Evolutionary conservation across 768 basidiomycete genomes (phyloP), one percentile per base, ranked within the genome.

Genomic region (Suillus clintonianus): DNA sequence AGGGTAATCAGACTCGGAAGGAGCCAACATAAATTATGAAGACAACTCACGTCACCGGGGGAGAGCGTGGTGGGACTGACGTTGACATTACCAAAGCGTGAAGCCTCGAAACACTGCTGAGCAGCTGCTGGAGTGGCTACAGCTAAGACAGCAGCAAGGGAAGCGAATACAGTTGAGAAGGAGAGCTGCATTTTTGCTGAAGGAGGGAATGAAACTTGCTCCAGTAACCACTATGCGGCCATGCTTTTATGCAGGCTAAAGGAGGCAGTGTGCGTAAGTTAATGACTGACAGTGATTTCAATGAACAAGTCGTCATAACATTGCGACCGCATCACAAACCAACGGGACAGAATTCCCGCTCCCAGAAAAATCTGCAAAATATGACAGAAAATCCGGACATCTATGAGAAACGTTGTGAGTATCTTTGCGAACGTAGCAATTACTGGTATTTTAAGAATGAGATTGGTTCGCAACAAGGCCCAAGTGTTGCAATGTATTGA

Each of bases 31-130:
- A 30, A 11, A 15, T 19, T 5, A 37, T 15, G 19, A 41, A 41
- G 14, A 45, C 37, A 9, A 60, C 70, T 59, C 39, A 74, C 74
- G 3, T 75, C 70, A 1, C 74, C 74, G 8, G 72, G 50, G 9
- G 71, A 24, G 54, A 74, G 62, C 1, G 56, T 70, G 43, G 66
- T 61, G 19, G 74, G 74, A 53, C 65, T 63, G 45, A 76, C 19
- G 0, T 0, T 60, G 27, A 74, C 24, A 4, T 50, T 37, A 13
- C 74, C 74, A 58, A 60, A 74, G 7, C 32, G 67, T 14, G 68
- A 1, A 24, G 73, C 74, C 47, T 71, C n/a, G 3, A 73, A 0
- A 58, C 74, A 74, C 9, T 4, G 58, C 39, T 65, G 67, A 22
- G 75, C 71, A 39, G 68, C 51, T 3, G 62, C 67, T 2, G 71